Evolutionary conservation across 768 basidiomycete genomes (phyloP), one percentile per base, ranked within the genome.

Genomic region (Paxillus rubicundulus): DNA sequence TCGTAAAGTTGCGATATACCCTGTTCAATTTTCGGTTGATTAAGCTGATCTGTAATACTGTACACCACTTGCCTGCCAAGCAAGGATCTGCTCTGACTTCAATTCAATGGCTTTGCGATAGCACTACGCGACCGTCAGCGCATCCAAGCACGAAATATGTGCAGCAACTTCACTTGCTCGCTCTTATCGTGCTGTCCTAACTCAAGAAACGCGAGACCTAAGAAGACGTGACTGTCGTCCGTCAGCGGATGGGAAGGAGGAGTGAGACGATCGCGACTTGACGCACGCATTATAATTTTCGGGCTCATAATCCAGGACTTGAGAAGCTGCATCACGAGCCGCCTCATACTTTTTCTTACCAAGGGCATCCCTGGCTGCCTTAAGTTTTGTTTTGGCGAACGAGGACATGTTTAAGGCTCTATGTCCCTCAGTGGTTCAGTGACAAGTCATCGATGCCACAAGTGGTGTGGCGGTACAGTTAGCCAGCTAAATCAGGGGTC

Each of bases 221-320:
- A 78, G 65, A 94, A 97, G 20, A 97, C 87, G 65, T 88, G 81
- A 5, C 95, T 98, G 66, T 28, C 16, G 14, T 39, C 45, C 18
- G 34, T 62, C 33, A 49, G 53, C 39, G 28, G 27, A 45, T 24
- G 40, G 18, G 55, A 20, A 32, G 21, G 24, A 9, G 28, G 32
- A 33, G 32, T 33, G 9, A 42, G 27, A 40, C 32, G 53, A 33
- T 32, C 18, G 4, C 6, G 42, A 39, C n/a, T 39, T 27, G 42
- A 78, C 87, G 62, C 66, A 95, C 92, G 90, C 94, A 62, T 88
- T 85, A 65, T 96, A 96, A 62, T 92, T 93, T 39, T 82, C 80
- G 1, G 86, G 78, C 51, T 97, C 94, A 57, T 82, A 84, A 34
- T 85, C 83, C 16, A 92, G 71, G 9, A 85, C 84, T 56, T 83